phyloP scores from a whole-genome alignment of 768 basidiomycete species.

The Imleria badia region DNA sequence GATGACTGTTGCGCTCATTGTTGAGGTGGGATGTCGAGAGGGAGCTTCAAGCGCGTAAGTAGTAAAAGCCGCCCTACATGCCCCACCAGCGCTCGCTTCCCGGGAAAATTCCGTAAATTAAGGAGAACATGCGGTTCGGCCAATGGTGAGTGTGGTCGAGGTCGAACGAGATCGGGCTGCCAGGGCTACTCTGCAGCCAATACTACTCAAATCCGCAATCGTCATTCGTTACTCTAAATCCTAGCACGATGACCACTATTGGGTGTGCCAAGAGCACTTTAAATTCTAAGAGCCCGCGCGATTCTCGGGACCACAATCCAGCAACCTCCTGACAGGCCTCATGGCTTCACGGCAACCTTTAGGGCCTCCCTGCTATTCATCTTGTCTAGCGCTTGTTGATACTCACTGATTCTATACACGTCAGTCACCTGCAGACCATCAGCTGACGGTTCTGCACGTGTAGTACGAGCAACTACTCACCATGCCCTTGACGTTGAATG shows the following conservation, averaged over 20 bases:
- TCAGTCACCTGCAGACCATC: conserved; percentile 38
- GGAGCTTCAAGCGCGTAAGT: too few relatives aligned
- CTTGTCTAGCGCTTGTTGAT: conserved; percentile 66
- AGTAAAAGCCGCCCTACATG: neutral
- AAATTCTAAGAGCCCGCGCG: too few relatives aligned
- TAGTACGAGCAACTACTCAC: conserved; percentile 32
- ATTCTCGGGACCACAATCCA: too few relatives aligned
- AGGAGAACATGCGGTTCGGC: neutral
- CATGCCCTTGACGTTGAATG: conserved; percentile 66
- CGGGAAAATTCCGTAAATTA: conserved; percentile 14
- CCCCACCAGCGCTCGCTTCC: conserved; percentile 8
- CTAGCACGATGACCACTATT: too few relatives aligned
- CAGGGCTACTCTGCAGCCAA: neutral
- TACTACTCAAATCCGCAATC: too few relatives aligned
- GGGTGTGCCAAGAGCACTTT: too few relatives aligned
- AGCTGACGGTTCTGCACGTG: neutral
- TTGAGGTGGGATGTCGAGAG: neutral
- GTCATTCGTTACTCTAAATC: too few relatives aligned
- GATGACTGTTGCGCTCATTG: conserved; percentile 13
- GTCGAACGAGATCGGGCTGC: neutral
- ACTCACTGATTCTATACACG: conserved; percentile 61
- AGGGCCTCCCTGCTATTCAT: conserved; percentile 59
- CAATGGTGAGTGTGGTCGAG: too few relatives aligned
- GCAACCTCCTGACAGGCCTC: conserved; percentile 1
- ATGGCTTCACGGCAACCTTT: conserved; percentile 58